These are phyloP conservation scores for Juglanconis sp. DNA, from an alignment of 2,329 filamentous ascomycete species.

Conservation along the genomic window DNA sequence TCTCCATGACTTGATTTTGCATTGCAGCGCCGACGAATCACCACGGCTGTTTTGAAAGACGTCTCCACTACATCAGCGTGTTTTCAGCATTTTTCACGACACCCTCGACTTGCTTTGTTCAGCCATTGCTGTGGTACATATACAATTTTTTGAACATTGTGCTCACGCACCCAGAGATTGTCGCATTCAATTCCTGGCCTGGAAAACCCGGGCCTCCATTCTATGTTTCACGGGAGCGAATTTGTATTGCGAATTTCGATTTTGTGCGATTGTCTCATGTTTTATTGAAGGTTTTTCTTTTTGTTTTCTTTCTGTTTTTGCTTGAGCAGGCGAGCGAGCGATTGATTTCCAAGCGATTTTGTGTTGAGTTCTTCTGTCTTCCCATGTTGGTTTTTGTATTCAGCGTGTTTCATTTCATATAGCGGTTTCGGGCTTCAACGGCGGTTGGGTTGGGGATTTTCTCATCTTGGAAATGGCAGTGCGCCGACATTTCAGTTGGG, in stretches of 20 bases:
- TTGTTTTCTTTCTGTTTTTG: constrained; percentile 25
- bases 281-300: constrained; percentile 27
- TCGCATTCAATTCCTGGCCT: constrained; percentile 32
- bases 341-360: constrained; percentile 29
- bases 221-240: neutral
- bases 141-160: constrained; percentile 17
- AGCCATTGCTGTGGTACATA: constrained; percentile 16
- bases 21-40: constrained; percentile 16
- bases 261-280: constrained; percentile 1
- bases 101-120: constrained; percentile 13
- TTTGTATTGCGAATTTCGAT: neutral
- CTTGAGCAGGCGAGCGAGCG: constrained; percentile 37
- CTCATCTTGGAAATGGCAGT: constrained; percentile 19
- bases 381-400: constrained; percentile 15
- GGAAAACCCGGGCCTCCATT: constrained; percentile 16
- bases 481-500: constrained; percentile 20
- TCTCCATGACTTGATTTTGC: constrained; percentile 18
- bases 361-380: constrained; percentile 21
- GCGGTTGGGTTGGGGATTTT: constrained; percentile 12
- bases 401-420: constrained; percentile 20
- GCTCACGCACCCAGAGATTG: constrained; percentile 20
- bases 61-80: constrained; percentile 22
- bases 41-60: constrained; percentile 19
- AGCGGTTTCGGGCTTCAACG: constrained; percentile 11
- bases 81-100: constrained; percentile 14